A percentile compares a stretch with the other conserved stretches of the same genome.
Conservation (phyloP, 345 rosid species). For the Alliaria petiolata region DNA sequence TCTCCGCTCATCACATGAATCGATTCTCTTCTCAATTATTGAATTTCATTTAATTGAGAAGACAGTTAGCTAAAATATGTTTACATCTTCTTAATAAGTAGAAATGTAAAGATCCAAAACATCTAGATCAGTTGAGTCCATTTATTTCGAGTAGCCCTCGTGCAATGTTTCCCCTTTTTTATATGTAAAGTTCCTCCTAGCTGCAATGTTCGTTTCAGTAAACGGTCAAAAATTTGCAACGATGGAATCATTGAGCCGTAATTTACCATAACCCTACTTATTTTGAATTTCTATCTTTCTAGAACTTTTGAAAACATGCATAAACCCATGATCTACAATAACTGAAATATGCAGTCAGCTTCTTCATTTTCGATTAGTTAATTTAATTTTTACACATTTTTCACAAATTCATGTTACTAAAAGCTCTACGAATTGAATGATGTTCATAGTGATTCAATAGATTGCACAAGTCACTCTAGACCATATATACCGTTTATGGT, state of each 20-base stretch:
- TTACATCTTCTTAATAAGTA: background rate
- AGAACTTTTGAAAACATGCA: background rate
- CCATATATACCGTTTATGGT: background rate
- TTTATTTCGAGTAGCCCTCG: background rate
- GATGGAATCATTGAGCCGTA: background rate
- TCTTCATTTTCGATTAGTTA: too few species aligned
- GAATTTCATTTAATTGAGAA: background rate
- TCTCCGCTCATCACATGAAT: constrained; percentile 5
- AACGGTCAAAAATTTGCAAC: background rate
- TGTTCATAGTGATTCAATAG: background rate
- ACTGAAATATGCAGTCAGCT: background rate
- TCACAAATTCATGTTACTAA: background rate
- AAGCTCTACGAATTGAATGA: background rate
- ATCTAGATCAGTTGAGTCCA: background rate
- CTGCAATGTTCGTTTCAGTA: background rate
- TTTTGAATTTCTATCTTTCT: background rate
- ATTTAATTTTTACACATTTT: background rate
- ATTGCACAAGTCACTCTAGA: background rate
- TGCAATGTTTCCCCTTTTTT: background rate
- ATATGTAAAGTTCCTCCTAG: background rate
- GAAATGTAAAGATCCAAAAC: background rate
- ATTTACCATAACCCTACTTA: background rate
- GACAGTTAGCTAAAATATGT: constrained; percentile 6
- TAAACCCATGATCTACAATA: background rate
- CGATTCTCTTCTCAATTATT: constrained; percentile 25